Percentiles rank a stretch among this genome's conserved stretches.
phyloP scores from a whole-genome alignment of 495 filamentous ascomycete species.

The Ascobolus immersus region DNA sequence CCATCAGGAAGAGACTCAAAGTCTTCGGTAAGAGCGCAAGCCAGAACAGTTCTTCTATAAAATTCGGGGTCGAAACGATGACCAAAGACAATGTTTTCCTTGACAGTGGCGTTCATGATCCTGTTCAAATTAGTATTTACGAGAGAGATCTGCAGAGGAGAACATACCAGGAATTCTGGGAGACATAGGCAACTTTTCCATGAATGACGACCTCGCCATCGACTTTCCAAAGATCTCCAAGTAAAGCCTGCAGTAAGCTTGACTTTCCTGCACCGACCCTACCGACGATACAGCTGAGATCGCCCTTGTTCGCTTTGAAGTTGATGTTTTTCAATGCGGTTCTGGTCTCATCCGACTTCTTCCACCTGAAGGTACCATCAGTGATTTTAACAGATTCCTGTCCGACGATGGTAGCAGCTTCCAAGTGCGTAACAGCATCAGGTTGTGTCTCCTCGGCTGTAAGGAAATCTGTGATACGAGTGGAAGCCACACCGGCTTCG shows the following conservation, averaged over 20 bases:
- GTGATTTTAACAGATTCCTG: slow-evolving; percentile 65
- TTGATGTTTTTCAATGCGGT: slow-evolving; percentile 51
- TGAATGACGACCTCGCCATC: slow-evolving; percentile 63
- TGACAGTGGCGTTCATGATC: slow-evolving; percentile 94
- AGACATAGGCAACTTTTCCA: slow-evolving; percentile 68
- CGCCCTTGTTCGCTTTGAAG: slow-evolving; percentile 67
- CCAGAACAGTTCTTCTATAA: slow-evolving; percentile 81
- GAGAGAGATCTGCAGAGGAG: no score
- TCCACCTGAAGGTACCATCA: slow-evolving; percentile 86
- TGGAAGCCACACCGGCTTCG: slow-evolving; percentile 80
- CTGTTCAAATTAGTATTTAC: no score
- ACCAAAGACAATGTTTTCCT: slow-evolving; percentile 92
- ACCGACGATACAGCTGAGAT: slow-evolving; percentile 82
- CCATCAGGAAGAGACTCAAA: slow-evolving; percentile 84
- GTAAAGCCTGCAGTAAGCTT: slow-evolving; percentile 58
- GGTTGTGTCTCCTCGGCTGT: slow-evolving; percentile 70
- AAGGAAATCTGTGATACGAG: slow-evolving; percentile 63
- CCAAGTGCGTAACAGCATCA: slow-evolving; percentile 48
- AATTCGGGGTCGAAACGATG: slow-evolving; percentile 85
- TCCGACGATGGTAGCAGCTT: slow-evolving; percentile 40
- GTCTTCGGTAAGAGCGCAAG: slow-evolving; percentile 77
- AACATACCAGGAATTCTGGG: slow-evolving; percentile 79
- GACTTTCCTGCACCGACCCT: slow-evolving; percentile 88
- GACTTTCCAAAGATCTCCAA: slow-evolving; percentile 77
- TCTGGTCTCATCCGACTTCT: slow-evolving; percentile 26